Evolutionary conservation across 2,329 filamentous ascomycete species (phyloP), one percentile per base, ranked within the genome.

Genomic region (Rosellinia necatrix): DNA sequence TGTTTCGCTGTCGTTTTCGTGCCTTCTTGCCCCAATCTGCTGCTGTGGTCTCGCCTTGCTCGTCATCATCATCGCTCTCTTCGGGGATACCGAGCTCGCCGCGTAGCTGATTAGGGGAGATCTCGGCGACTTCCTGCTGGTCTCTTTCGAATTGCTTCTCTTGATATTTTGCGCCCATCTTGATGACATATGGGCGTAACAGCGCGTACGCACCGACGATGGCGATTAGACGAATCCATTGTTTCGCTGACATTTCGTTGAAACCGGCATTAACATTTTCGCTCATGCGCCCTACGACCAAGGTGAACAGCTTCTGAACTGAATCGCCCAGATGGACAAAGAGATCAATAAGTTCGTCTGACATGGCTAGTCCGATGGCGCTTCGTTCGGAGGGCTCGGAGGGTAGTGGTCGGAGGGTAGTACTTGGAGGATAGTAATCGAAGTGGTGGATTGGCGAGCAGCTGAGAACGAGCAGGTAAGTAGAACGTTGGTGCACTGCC

Each of bases 151-250:
- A 78, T 69, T 87, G 79, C 66, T 80, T 80, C 70, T 86, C 82
- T 68, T 90, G 85, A 60, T 80, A 74, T 66, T 82, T 84, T 58
- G 80, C 83, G 64, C 85, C 85, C 32, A 85, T 73, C 68, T 87
- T 88, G 67, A 92, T 79, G 48, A 92, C 72, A 70, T 91, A 91
- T 0, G 90, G 90, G 1, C 91, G 85, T 21, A 91, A 67, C 49
- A 94, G 81, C 61, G 86, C 70, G 76, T 93, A 96, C 52, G 83
- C 86, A 66, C 90, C 84, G 17, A 91, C 82, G 59, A 91, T 82
- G 63, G 85, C 80, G 63, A 91, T 74, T 55, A 94, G 79, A 43
- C 90, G 88, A 65, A 94, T 80, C 78, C 81, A 85, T 37, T 80
- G 75, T 63, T 83, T 74, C 9, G 71, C 66, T 1, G 78, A 75